These are phyloP conservation scores for Dothideomycetes sp. DNA, from an alignment of 2,329 filamentous ascomycete genomes.

Conservation along the genomic window DNA sequence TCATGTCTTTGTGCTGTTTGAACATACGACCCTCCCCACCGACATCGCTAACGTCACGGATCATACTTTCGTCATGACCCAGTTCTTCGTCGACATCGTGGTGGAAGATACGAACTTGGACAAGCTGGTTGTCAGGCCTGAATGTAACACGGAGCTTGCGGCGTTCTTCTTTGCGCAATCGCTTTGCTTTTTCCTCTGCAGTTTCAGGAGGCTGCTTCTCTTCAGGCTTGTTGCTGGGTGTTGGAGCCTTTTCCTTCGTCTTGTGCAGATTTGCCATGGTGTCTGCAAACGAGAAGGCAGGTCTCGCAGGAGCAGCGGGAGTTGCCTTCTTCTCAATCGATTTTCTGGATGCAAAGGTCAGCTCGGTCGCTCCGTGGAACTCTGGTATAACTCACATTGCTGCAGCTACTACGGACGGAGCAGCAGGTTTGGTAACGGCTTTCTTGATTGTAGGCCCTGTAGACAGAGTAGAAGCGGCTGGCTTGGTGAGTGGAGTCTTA, in stretches of 20 bases:
- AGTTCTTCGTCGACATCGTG: slow-evolving; percentile 64
- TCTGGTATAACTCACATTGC: slow-evolving; percentile 5
- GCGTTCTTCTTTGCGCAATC: slow-evolving; percentile 63
- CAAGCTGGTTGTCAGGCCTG: slow-evolving; percentile 58
- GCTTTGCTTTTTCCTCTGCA: slow-evolving; percentile 55
- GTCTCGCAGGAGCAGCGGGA: slow-evolving; percentile 18
- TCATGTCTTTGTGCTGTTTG: slow-evolving; percentile 54
- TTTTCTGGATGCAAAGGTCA: slow-evolving; percentile 7
- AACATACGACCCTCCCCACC: slow-evolving; percentile 51
- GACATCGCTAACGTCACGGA: slow-evolving; percentile 63
- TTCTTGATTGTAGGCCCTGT: slow-evolving; percentile 21
- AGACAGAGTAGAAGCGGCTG: slow-evolving; percentile 15
- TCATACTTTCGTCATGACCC: slow-evolving; percentile 57
- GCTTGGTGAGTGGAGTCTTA: slow-evolving; percentile 17
- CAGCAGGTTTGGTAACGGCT: slow-evolving; percentile 17
- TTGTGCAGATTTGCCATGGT: slow-evolving; percentile 39
- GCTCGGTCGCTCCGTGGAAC: not conserved
- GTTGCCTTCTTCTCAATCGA: slow-evolving; percentile 16
- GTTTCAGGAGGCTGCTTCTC: slow-evolving; percentile 52
- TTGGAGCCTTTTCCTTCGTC: slow-evolving; percentile 38
- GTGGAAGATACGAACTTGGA: slow-evolving; percentile 59
- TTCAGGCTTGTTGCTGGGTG: slow-evolving; percentile 40
- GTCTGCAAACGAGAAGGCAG: slow-evolving; percentile 31
- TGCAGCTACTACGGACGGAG: slow-evolving; percentile 15
- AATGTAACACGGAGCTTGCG: slow-evolving; percentile 62